Evolutionary conservation across 768 basidiomycete genomes (phyloP).

Genomic region (Rhodotorula toruloides): DNA sequence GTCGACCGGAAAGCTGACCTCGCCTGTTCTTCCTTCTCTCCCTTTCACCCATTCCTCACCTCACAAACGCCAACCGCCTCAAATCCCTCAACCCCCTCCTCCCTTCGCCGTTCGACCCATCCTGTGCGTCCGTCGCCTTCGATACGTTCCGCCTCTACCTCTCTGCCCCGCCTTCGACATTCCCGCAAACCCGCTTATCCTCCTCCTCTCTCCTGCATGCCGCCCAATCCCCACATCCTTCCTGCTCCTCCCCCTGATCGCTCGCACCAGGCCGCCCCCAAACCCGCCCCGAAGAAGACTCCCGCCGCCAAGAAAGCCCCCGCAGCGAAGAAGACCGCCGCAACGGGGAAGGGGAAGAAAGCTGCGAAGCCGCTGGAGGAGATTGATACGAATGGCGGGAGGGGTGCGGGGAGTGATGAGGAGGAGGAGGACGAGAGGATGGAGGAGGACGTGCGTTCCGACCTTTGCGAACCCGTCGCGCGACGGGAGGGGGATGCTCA

Average conservation of each 20-base stretch:
- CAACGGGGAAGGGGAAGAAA: conserved; percentile 58
- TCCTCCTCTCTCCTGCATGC: too few relatives aligned
- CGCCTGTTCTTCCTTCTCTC: too few relatives aligned
- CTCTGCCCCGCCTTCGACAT: too few relatives aligned
- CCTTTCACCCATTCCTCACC: too few relatives aligned
- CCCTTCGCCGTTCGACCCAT: too few relatives aligned
- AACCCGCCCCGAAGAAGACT: neutral
- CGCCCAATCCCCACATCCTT: neutral
- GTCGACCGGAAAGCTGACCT: too few relatives aligned
- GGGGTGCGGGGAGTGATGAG: neutral
- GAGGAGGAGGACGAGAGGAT: conserved; percentile 45
- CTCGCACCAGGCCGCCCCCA: too few relatives aligned
- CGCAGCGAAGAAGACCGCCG: conserved; percentile 23
- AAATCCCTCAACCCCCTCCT: too few relatives aligned
- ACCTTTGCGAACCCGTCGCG: neutral
- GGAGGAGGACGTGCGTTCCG: conserved; percentile 44
- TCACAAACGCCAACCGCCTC: too few relatives aligned
- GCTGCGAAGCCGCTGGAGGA: conserved; percentile 49
- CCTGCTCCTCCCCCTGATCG: conserved; percentile 4
- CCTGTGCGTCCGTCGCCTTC: too few relatives aligned
- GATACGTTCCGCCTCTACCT: too few relatives aligned
- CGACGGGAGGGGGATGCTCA: neutral
- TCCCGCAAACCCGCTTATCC: too few relatives aligned
- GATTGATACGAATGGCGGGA: conserved; percentile 14
- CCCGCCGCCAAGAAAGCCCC: conserved; percentile 41